Base-by-base conservation (phyloP, 2,329 filamentous ascomycete species). In the Alternaria sp. region DNA sequence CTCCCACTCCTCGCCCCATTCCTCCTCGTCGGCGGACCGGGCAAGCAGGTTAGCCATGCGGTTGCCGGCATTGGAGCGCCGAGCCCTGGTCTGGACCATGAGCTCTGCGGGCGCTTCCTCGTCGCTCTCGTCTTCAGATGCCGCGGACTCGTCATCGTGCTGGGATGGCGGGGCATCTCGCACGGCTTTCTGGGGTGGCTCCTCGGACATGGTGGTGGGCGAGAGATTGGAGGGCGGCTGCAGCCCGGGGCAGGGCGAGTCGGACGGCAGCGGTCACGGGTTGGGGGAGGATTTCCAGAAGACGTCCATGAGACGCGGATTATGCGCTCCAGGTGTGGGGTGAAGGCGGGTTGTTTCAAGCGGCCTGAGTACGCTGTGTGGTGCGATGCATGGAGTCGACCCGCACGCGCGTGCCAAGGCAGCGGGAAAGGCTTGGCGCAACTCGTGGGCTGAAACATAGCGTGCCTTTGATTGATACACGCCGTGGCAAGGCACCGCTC, bases 1-100 rank as follows among this genome's bases (percentile, higher is more conserved):
- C 53, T 86, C 88, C 78, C 93, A 89, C 61, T 90, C 75, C 40
- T 77, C 75, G n/a, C 72, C 75, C 73, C 74, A 76, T 55, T 74
- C 61, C 49, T 75, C 67, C 29, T 78, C 77, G 57, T 74, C 72
- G 17, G 64, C 67, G 17, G 69, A 65, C 53, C 72, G 68, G 54
- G 73, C 72, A 40, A 75, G 70, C 65, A 77, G 74, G 54, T 72
- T 79, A 55, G 70, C 72, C 77, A 78, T 79, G 68, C 75, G 75
- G 50, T 77, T 78, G 64, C 77, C 77, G 7, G 77, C 77, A 65
- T 79, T 79, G 58, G 75, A 64, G 62, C 77, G 72, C 34, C 76
- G 62, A 24, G 72, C 67, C 52, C 77, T 72, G 56, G 76, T 71
- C 45, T 72, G 72, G 51, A 78, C 77, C 76, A 79, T 77, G 58